Conservation (phyloP, 2,329 filamentous ascomycete genomes). For the Penicillium sp. region DNA sequence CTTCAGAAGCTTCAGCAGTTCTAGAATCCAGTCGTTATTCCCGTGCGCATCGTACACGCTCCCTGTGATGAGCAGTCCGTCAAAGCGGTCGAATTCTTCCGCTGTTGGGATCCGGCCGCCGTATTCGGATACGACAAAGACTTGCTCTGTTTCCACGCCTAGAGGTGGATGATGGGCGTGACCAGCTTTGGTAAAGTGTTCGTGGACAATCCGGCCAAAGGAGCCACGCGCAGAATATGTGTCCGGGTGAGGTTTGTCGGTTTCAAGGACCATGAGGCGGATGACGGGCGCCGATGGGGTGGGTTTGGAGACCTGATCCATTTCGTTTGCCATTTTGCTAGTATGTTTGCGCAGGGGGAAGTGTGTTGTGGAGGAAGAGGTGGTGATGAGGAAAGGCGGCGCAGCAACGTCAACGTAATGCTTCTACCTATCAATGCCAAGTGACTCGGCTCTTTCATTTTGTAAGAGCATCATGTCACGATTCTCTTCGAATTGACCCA, state of each 20-base stretch:
- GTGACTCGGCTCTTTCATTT: slow-evolving; percentile 1
- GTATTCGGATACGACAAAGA: slow-evolving; percentile 58
- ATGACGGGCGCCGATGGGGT: slow-evolving; percentile 26
- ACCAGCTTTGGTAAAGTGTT: slow-evolving; percentile 58
- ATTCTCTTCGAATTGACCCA: background rate
- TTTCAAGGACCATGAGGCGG: slow-evolving; percentile 62
- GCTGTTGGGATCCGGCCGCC: slow-evolving; percentile 53
- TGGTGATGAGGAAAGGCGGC: background rate
- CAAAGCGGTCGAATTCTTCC: slow-evolving; percentile 52
- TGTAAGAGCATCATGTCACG: background rate
- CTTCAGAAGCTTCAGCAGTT: slow-evolving; percentile 51
- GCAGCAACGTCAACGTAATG: background rate
- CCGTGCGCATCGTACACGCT: slow-evolving; percentile 55
- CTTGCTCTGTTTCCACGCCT: slow-evolving; percentile 59
- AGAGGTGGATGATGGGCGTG: slow-evolving; percentile 58
- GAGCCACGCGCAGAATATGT: slow-evolving; percentile 55
- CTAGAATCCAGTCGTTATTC: slow-evolving; percentile 49
- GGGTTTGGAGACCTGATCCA: slow-evolving; percentile 23
- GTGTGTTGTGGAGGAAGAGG: background rate
- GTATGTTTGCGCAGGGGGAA: background rate
- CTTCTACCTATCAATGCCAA: background rate
- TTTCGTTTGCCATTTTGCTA: background rate
- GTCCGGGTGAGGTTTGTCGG: slow-evolving; percentile 59
- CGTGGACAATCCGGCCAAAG: slow-evolving; percentile 60
- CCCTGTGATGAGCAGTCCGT: slow-evolving; percentile 53